phyloP scores from a whole-genome alignment of 371 early-diverging fungal species.

The Capillidium rhysosporum region DNA sequence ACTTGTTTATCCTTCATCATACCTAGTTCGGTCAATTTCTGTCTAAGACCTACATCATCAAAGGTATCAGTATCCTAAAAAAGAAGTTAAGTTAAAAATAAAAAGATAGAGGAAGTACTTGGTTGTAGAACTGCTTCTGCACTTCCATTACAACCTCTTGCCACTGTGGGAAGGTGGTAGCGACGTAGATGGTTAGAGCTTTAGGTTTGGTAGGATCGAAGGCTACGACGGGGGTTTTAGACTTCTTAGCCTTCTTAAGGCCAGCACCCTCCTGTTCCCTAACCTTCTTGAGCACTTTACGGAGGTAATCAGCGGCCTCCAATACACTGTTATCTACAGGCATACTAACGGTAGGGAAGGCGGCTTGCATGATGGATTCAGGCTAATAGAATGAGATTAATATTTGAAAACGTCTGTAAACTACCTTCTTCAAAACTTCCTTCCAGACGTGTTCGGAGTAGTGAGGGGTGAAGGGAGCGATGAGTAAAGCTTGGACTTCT shows the following conservation, averaged over 20 bases:
- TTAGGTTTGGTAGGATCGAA: slow-evolving; percentile 46
- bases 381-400: not conserved
- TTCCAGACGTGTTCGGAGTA: slow-evolving; percentile 84
- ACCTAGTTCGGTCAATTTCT: slow-evolving; percentile 40
- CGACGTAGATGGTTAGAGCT: slow-evolving; percentile 52
- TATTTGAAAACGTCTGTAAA: too few relatives aligned
- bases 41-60: slow-evolving; percentile 51
- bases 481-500: slow-evolving; percentile 55
- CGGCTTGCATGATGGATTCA: slow-evolving; percentile 31
- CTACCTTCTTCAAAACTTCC: slow-evolving; percentile 45
- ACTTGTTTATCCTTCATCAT: slow-evolving; percentile 79
- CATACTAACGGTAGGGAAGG: slow-evolving; percentile 40
- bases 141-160: slow-evolving; percentile 59
- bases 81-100: not conserved
- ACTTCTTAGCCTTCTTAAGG: slow-evolving; percentile 66
- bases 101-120: slow-evolving; percentile 8
- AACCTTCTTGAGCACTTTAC: slow-evolving; percentile 45
- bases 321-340: slow-evolving; percentile 41
- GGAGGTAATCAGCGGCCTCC: slow-evolving; percentile 63
- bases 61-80: slow-evolving; percentile 23
- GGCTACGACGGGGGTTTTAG: slow-evolving; percentile 22
- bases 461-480: slow-evolving; percentile 83
- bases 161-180: slow-evolving; percentile 80
- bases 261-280: slow-evolving; percentile 62
- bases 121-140: slow-evolving; percentile 43